phyloP scores from a whole-genome alignment of 768 basidiomycete genomes.

The Tulasnella sp. region DNA sequence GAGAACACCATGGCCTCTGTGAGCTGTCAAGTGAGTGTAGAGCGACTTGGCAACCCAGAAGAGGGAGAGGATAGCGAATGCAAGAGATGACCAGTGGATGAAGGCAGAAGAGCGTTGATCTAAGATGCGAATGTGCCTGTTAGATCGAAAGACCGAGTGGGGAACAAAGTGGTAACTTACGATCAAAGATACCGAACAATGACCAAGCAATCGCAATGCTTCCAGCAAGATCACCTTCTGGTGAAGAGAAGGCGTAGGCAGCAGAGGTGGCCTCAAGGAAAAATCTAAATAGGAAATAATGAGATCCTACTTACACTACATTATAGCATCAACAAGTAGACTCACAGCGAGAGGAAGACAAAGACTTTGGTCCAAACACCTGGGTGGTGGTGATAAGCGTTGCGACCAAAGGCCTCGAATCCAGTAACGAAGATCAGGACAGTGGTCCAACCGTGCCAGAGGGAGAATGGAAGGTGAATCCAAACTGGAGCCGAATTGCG shows the following conservation, averaged over 20 bases:
- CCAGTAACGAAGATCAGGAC: slow-evolving; percentile 68
- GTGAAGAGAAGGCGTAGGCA: slow-evolving; percentile 85
- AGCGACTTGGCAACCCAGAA: slow-evolving; percentile 74
- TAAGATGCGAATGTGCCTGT: slow-evolving; percentile 18
- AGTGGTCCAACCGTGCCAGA: slow-evolving; percentile 89
- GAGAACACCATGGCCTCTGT: slow-evolving; percentile 37
- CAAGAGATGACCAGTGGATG: slow-evolving; percentile 84
- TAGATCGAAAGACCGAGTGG: not conserved
- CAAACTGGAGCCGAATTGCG: slow-evolving; percentile 52
- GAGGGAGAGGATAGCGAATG: slow-evolving; percentile 69
- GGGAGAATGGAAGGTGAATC: slow-evolving; percentile 89
- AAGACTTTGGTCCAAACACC: slow-evolving; percentile 91
- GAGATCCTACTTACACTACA: not conserved
- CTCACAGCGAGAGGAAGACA: slow-evolving; percentile 81
- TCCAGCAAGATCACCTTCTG: slow-evolving; percentile 86
- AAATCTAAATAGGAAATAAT: slow-evolving; percentile 40
- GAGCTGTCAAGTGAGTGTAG: slow-evolving; percentile 36
- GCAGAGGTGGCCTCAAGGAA: slow-evolving; percentile 86
- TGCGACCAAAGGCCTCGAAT: slow-evolving; percentile 81
- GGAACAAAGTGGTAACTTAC: slow-evolving; percentile 12
- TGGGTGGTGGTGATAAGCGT: slow-evolving; percentile 47
- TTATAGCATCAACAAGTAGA: slow-evolving; percentile 13
- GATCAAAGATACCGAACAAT: slow-evolving; percentile 83
- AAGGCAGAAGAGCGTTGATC: slow-evolving; percentile 53
- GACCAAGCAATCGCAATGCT: slow-evolving; percentile 85